Conservation (phyloP, 2,329 filamentous ascomycete species). For the Sclerotiophoma versabilis region DNA sequence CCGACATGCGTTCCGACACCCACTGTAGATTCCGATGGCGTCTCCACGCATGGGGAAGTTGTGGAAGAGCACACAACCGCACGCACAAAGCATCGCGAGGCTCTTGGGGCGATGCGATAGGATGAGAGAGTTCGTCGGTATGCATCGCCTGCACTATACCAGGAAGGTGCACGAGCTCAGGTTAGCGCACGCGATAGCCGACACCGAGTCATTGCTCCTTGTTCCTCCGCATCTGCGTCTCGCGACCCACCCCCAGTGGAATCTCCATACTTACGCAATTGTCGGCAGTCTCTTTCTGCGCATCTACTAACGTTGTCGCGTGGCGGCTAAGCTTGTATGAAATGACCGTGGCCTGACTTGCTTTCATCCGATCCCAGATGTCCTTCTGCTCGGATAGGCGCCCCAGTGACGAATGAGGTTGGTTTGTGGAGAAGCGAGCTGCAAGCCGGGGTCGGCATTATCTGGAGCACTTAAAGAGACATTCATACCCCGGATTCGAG, state of each 20-base stretch:
- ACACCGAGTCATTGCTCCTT: constrained; percentile 5
- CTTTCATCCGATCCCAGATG: constrained; percentile 10
- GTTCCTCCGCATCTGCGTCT: constrained; percentile 17
- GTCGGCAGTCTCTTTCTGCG: neutral
- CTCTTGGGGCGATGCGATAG: constrained; percentile 17
- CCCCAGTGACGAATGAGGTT: constrained; percentile 19
- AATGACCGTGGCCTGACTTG: constrained; percentile 16
- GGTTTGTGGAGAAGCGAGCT: constrained; percentile 30
- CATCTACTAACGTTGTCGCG: constrained; percentile 12
- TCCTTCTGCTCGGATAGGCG: constrained; percentile 24
- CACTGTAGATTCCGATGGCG: constrained; percentile 24
- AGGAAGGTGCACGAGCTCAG: neutral
- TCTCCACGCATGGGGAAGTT: constrained; percentile 16
- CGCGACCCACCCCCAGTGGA: constrained; percentile 25
- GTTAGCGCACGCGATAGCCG: constrained; percentile 22
- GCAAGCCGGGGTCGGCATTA: constrained; percentile 15
- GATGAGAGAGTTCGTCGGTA: constrained; percentile 9
- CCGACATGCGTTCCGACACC: constrained; percentile 29
- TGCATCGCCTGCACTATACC: constrained; percentile 14
- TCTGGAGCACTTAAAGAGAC: constrained; percentile 27
- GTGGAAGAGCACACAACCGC: constrained; percentile 4
- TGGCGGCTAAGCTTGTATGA: constrained; percentile 11
- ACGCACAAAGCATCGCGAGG: constrained; percentile 8
- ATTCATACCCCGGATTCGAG: constrained; percentile 31
- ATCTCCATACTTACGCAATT: constrained; percentile 17